Evolutionary conservation across 768 basidiomycete genomes (phyloP).

Genomic region (Rickenella mellea): DNA sequence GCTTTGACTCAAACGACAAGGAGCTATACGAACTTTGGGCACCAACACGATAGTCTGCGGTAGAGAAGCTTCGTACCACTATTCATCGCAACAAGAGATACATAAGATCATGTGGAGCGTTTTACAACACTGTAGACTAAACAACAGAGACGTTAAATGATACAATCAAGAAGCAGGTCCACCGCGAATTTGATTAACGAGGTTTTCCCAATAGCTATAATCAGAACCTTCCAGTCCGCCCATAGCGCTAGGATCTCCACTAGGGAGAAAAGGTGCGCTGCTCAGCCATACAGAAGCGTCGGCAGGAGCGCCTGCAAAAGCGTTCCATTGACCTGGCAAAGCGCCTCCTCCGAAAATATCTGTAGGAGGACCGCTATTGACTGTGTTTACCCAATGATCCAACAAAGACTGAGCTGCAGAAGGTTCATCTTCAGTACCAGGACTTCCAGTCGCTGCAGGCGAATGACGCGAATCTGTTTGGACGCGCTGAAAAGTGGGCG

Average conservation of each 20-base stretch:
- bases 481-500: constrained; percentile 52
- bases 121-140: not conserved
- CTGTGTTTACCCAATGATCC: constrained; percentile 80
- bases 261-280: constrained; percentile 18
- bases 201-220: constrained; percentile 74
- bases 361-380: constrained; percentile 45
- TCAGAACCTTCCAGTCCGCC: constrained; percentile 54
- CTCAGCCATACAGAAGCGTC: constrained; percentile 54
- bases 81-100: not conserved
- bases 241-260: constrained; percentile 35
- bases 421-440: constrained; percentile 59
- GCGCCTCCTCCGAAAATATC: not conserved
- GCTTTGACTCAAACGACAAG: constrained; percentile 68
- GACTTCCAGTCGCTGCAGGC: constrained; percentile 61
- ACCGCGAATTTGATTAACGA: constrained; percentile 48
- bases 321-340: not conserved
- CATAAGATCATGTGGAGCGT: not conserved
- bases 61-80: not conserved
- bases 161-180: constrained; percentile 17
- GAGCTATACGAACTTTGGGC: constrained; percentile 76
- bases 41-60: constrained; percentile 25
- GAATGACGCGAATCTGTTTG: constrained; percentile 48
- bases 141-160: not conserved
- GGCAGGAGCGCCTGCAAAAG: constrained; percentile 27
- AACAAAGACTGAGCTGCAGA: constrained; percentile 67